phyloP scores from a whole-genome alignment of 768 basidiomycete genomes.

The Mycena venus region DNA sequence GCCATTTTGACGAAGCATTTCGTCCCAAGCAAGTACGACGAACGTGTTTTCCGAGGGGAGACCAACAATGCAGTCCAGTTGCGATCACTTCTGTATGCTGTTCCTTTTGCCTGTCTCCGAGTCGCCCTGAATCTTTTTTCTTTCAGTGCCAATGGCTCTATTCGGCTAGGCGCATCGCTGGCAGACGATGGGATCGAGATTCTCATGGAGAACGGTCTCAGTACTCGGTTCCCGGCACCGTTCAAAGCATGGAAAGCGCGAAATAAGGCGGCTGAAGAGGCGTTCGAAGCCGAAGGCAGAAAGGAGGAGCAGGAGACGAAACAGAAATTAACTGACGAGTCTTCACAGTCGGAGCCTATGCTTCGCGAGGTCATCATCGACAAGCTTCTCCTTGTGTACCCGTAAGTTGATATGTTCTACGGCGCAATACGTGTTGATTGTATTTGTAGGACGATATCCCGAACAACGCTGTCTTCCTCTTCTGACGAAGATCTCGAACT shows the following conservation, averaged over 20 bases:
- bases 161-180: slow-evolving; percentile 40
- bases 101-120: neutral
- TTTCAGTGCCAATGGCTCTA: slow-evolving; percentile 36
- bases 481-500: slow-evolving; percentile 14
- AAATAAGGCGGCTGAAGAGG: slow-evolving; percentile 4
- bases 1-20: slow-evolving; percentile 53
- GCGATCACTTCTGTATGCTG: slow-evolving; percentile 31
- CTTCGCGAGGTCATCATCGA: slow-evolving; percentile 43
- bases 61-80: slow-evolving; percentile 30
- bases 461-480: slow-evolving; percentile 22
- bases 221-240: slow-evolving; percentile 36
- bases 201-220: slow-evolving; percentile 45
- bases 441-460: slow-evolving; percentile 6
- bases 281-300: neutral
- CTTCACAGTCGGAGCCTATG: slow-evolving; percentile 26
- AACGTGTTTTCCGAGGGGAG: neutral
- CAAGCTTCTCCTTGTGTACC: slow-evolving; percentile 31
- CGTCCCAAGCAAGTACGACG: slow-evolving; percentile 17
- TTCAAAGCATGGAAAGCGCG: slow-evolving; percentile 42
- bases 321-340: slow-evolving; percentile 14
- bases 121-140: too few species aligned
- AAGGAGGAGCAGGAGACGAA: slow-evolving; percentile 21
- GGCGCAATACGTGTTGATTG: neutral
- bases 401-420: neutral
- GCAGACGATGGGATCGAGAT: slow-evolving; percentile 41